phyloP scores from a whole-genome alignment of 805 yeast genomes.

The Sugiyamaella boreocaroliniensis region DNA sequence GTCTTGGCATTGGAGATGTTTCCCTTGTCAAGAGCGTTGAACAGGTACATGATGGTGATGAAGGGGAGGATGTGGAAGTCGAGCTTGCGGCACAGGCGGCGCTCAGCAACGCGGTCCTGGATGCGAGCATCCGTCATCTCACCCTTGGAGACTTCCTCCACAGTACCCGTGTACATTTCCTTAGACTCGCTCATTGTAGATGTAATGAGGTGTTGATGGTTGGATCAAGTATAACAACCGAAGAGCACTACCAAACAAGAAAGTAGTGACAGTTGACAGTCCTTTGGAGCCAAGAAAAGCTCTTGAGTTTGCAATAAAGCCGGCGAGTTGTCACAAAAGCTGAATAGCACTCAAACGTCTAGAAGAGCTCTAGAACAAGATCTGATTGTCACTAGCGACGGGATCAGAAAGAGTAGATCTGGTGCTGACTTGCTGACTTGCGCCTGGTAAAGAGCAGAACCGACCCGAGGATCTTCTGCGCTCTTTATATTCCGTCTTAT shows the following conservation, averaged over 20 bases:
- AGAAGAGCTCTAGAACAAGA: not conserved
- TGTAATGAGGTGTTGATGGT: no score
- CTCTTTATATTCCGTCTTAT: not conserved
- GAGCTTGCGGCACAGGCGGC: slow-evolving; percentile 33
- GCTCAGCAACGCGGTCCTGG: slow-evolving; percentile 22
- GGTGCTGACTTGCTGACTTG: no score
- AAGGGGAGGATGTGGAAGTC: slow-evolving; percentile 41
- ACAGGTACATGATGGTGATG: slow-evolving; percentile 41
- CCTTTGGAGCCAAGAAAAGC: no score
- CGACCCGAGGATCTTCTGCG: not conserved
- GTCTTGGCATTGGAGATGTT: slow-evolving; percentile 47
- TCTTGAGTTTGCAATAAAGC: no score
- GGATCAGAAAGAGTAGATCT: no score
- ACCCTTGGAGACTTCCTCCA: not conserved
- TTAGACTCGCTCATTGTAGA: not conserved
- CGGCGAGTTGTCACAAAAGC: no score
- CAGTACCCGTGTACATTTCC: not conserved
- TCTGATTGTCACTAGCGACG: no score
- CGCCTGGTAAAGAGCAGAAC: not conserved
- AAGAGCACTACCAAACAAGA: no score
- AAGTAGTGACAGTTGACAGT: not conserved
- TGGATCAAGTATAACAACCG: no score
- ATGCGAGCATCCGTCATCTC: slow-evolving; percentile 12
- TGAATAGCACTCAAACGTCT: no score
- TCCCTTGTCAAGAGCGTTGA: slow-evolving; percentile 44